Evolutionary conservation across 208 protist species (phyloP).

Genomic region (Phytomonas sp.): DNA sequence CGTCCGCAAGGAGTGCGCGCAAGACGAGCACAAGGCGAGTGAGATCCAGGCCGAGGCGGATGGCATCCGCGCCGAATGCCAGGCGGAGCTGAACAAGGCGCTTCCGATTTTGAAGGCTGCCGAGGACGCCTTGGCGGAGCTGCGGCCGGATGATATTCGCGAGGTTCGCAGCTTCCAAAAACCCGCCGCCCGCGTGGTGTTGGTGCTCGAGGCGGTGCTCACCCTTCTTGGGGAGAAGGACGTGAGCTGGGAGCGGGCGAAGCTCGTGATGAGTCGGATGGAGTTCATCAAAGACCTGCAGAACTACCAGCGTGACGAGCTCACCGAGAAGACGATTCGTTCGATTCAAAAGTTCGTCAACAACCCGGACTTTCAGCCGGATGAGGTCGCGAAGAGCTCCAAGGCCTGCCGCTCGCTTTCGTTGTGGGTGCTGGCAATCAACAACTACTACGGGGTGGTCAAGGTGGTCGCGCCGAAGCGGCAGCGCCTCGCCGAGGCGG

Average conservation of each 20-base stretch:
- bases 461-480: slow-evolving; percentile 88
- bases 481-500: slow-evolving; percentile 63
- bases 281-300: slow-evolving; percentile 91
- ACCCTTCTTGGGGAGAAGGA: slow-evolving; percentile 89
- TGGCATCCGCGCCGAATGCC: slow-evolving; percentile 84
- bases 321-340: slow-evolving; percentile 78
- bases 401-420: slow-evolving; percentile 92
- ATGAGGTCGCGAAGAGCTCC: slow-evolving; percentile 90
- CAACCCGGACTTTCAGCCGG: slow-evolving; percentile 91
- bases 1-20: slow-evolving; percentile 69
- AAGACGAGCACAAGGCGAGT: slow-evolving; percentile 82
- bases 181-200: slow-evolving; percentile 85
- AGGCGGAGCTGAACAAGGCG: slow-evolving; percentile 92
- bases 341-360: slow-evolving; percentile 92
- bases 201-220: slow-evolving; percentile 92
- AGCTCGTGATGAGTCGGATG: slow-evolving; percentile 89
- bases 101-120: slow-evolving; percentile 91
- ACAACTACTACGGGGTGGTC: slow-evolving; percentile 92
- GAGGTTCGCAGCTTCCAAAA: slow-evolving; percentile 91
- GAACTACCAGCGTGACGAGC: slow-evolving; percentile 90
- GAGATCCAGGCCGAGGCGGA: slow-evolving; percentile 88
- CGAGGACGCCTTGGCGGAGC: slow-evolving; percentile 88
- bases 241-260: slow-evolving; percentile 88
- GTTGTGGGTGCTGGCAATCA: slow-evolving; percentile 93
- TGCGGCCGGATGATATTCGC: slow-evolving; percentile 90